Conservation (phyloP, 345 rosid species). For the Corchorus olitorius region DNA sequence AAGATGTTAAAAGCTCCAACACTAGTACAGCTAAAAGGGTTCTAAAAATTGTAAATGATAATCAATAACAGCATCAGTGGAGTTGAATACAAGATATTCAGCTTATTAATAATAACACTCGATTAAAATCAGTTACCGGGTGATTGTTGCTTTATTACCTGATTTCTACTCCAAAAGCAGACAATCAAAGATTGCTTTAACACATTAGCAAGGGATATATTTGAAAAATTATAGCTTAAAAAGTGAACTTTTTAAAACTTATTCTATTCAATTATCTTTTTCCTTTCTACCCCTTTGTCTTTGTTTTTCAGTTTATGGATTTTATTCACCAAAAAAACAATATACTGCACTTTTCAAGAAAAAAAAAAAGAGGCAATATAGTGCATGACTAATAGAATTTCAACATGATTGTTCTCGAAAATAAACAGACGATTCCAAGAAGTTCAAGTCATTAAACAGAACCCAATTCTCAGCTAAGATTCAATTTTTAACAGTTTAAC, state of each 20-base stretch:
- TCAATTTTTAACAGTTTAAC: not conserved
- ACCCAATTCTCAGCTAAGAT: not conserved
- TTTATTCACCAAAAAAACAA: not conserved
- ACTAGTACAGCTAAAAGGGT: not conserved
- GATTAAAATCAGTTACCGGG: not conserved
- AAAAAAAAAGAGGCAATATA: not conserved
- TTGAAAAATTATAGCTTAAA: not conserved
- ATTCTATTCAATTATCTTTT: not conserved
- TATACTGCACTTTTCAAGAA: not conserved
- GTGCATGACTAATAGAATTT: not conserved
- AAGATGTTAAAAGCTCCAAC: not conserved
- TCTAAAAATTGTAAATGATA: not conserved
- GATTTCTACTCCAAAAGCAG: not conserved
- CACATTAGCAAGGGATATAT: not conserved
- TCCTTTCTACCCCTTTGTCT: not conserved
- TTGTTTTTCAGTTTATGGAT: not conserved
- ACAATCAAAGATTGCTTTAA: not conserved
- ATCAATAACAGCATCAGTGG: not conserved
- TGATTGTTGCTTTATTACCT: not conserved
- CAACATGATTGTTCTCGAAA: slow-evolving; percentile 2
- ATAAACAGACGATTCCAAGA: not conserved
- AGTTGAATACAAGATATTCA: not conserved
- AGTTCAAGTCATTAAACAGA: slow-evolving; percentile 5
- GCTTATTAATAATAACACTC: no score
- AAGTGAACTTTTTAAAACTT: not conserved